phyloP scores from a whole-genome alignment of 306 rosid genomes.

The Prunus mongolica region DNA sequence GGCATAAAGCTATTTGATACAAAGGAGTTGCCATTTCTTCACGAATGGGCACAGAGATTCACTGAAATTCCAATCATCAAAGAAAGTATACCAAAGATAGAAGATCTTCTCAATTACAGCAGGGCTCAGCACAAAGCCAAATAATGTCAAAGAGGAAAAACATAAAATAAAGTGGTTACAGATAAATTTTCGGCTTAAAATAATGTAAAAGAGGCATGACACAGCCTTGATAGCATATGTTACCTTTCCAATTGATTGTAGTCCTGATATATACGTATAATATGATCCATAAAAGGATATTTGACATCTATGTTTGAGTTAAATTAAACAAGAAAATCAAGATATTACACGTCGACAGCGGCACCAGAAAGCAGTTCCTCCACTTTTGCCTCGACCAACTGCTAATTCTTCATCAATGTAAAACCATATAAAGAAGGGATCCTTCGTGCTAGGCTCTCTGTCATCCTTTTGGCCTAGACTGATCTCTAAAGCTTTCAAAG shows the following conservation, averaged over 20 bases:
- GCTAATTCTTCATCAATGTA: conserved; percentile 93
- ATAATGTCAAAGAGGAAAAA: background rate
- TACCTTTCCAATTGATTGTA: background rate
- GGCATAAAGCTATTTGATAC: conserved; percentile 43
- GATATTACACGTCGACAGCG: conserved; percentile 52
- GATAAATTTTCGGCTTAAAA: background rate
- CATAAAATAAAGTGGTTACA: background rate
- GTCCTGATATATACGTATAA: background rate
- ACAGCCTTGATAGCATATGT: background rate
- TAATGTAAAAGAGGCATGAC: background rate
- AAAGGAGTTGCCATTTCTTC: conserved; percentile 40
- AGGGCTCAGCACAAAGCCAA: background rate
- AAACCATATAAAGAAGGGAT: conserved; percentile 91
- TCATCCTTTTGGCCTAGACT: conserved; percentile 73
- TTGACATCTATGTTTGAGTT: background rate
- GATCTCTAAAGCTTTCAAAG: conserved; percentile 67
- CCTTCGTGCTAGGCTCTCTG: conserved; percentile 65
- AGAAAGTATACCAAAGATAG: conserved; percentile 24
- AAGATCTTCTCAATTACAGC: conserved; percentile 15
- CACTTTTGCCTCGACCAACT: conserved; percentile 89
- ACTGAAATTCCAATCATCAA: conserved; percentile 40
- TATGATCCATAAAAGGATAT: background rate
- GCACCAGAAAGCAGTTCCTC: conserved; percentile 95
- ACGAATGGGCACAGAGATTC: conserved; percentile 53
- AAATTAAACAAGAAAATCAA: conserved; percentile 22